Evolutionary conservation across 1,139 yeast species (phyloP), one percentile per base, ranked within the genome.

Genomic region (Magnusiomyces paraingens): DNA sequence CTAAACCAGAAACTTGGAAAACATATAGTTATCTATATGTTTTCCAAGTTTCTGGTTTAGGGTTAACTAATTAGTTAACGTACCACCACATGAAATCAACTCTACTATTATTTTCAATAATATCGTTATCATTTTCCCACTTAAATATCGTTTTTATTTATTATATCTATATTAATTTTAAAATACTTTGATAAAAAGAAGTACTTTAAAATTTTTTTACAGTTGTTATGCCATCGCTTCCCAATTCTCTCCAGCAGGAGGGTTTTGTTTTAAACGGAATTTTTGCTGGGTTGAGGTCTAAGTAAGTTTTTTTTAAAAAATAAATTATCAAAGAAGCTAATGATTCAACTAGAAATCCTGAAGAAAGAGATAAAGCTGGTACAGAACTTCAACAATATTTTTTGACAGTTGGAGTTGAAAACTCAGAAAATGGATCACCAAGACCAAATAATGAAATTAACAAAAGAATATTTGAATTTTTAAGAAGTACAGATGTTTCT

Each of bases 391-490:
- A 86, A 55, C 79, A 75, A 49, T 84, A 86, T 62, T 73, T 89
- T 55, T 81, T 83, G 20, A 78, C 87, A 0, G 77, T 86, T 18
- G 86, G 93, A 1, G 75, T 95, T 54, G 96, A 89, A 55, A 74
- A 77, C 18, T 81, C 93, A 0, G 78, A 86, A 0, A 96, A 89
- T 65, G 93, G 86, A 62, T 82, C 87, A 64, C 81, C 86, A 56
- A 72, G 90, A 47, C 86, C 86, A 68, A 88, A 86, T 68, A 89
- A 86, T 66, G 94, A 86, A 58, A 84, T 93, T 59, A 90, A 91
- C 72, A 87, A 89, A 66, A 82, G 86, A 58, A 88, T 93, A 35
- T 91, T 89, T 68, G 96, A 88, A 66, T 75, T 90, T 53, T 79
- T 90, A 51, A 90, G 89, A 61, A 82, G 93, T 11, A 79, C 82